Base-by-base conservation (phyloP, 805 yeast species). In the Scheffersomyces amazonensis region DNA sequence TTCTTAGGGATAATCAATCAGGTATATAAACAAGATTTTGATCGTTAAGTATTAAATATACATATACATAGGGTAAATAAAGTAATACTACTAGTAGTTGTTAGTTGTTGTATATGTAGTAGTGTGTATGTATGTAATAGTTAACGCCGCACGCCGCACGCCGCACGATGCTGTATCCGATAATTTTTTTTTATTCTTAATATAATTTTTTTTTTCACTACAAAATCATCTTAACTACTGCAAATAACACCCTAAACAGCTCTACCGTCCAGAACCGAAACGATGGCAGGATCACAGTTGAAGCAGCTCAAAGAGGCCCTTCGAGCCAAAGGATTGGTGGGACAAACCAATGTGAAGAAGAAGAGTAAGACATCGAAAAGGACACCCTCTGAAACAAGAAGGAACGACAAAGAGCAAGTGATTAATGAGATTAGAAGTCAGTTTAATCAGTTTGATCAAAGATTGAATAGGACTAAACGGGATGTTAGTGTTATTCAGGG, bases 391-490 rank as follows among this genome's bases (percentile, higher is more conserved):
- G 87, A 83, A 47, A 75, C 81, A 35, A 77, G 86, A 53, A 72
- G 85, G 51, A 84, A 84, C 49, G 91, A 85, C 52, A 79, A 75
- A 43, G 76, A 75, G 32, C 69, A 76, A 9, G 66, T 87, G 12
- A 39, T 69, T 13, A 58, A 64, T 7, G 71, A 73, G 36, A 86
- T 91, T 44, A 75, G 98, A 53, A 80, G 78, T 36, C 84, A 90
- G 50, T 89, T 90, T 71, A 91, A 87, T 61, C 93, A 95, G 13
- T 93, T 93, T 62, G 98, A 90, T 52, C 72, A 79, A 31, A 85
- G 87, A 50, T 71, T 78, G 33, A 82, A 81, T 42, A 73, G 83
- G 44, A 75, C 75, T 39, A 89, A 88, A 56, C 66, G 79, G 40
- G 83, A 73, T 44, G 64, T 60, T 29, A 61, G 70, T 12, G 58